These are phyloP conservation scores for Penicillium verrucosum DNA, from an alignment of 2,329 filamentous ascomycete species.

Conservation along the genomic window DNA sequence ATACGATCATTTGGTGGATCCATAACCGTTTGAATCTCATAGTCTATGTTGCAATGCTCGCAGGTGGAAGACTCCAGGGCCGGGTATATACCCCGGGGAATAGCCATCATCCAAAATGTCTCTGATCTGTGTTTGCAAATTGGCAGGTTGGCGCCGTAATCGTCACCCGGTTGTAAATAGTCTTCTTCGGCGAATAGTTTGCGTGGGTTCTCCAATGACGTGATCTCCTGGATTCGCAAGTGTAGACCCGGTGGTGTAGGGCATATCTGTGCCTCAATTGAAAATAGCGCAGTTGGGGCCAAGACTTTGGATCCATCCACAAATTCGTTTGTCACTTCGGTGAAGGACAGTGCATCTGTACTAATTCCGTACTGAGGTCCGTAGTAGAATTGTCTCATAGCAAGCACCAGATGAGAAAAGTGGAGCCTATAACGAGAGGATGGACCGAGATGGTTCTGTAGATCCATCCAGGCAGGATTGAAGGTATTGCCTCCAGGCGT, in stretches of 20 bases:
- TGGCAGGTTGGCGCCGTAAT: neutral
- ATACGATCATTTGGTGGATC: neutral
- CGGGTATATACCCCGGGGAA: neutral
- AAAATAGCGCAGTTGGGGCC: neutral
- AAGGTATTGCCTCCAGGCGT: rapidly evolving
- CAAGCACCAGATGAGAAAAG: neutral
- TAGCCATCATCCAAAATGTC: neutral
- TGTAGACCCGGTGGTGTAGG: neutral
- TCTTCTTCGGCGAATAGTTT: no score
- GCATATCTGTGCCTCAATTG: neutral
- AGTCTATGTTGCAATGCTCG: neutral
- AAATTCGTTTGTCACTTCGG: neutral
- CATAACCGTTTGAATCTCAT: neutral
- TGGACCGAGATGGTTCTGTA: neutral
- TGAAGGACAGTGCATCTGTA: neutral
- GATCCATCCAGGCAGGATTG: neutral
- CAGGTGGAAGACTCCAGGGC: neutral
- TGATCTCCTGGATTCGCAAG: neutral
- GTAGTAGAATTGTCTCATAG: neutral
- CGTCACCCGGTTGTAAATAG: no score
- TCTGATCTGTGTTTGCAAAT: neutral
- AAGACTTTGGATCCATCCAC: rapidly evolving
- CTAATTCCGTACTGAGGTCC: neutral
- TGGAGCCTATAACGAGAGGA: neutral
- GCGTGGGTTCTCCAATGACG: neutral